A percentile compares a stretch with the other conserved stretches of the same genome.
Conservation (phyloP, 305 asterid genomes). For the Fraxinus xanthoxyloides region DNA sequence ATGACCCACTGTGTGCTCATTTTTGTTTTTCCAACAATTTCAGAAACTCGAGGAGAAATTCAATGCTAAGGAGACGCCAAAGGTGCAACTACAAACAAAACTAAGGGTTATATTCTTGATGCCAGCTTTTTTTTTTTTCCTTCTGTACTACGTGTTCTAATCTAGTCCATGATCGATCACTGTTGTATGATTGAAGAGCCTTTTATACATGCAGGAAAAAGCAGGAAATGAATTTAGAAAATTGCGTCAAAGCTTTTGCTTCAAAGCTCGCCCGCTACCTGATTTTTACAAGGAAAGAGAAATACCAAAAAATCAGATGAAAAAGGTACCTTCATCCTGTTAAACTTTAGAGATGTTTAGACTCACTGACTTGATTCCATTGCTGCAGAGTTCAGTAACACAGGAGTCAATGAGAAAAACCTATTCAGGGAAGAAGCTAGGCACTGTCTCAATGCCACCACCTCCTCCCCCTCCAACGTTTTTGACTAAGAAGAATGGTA, state of each 20-base stretch:
- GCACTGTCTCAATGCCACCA: slow-evolving; percentile 53
- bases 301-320: slow-evolving; percentile 33
- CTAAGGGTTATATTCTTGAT: slow-evolving; percentile 44
- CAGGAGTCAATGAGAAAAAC: slow-evolving; percentile 46
- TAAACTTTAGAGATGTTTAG: not conserved
- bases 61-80: slow-evolving; percentile 54
- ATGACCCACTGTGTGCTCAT: not conserved
- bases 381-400: slow-evolving; percentile 40
- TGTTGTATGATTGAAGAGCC: not conserved
- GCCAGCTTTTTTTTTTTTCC: not conserved
- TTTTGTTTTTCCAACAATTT: slow-evolving; percentile 1
- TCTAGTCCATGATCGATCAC: not conserved
- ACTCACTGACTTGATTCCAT: not conserved
- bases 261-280: slow-evolving; percentile 80
- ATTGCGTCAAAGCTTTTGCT: slow-evolving; percentile 69
- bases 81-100: slow-evolving; percentile 50
- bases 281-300: slow-evolving; percentile 62
- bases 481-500: slow-evolving; percentile 32
- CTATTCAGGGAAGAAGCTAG: slow-evolving; percentile 34
- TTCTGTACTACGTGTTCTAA: not conserved
- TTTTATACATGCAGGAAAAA: slow-evolving; percentile 60
- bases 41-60: slow-evolving; percentile 87
- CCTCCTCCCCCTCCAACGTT: slow-evolving; percentile 45
- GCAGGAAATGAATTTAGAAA: slow-evolving; percentile 64
- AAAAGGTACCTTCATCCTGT: slow-evolving; percentile 36